Base-by-base conservation (phyloP, 2,329 filamentous ascomycete genomes). In the Verticillium dahliae region DNA sequence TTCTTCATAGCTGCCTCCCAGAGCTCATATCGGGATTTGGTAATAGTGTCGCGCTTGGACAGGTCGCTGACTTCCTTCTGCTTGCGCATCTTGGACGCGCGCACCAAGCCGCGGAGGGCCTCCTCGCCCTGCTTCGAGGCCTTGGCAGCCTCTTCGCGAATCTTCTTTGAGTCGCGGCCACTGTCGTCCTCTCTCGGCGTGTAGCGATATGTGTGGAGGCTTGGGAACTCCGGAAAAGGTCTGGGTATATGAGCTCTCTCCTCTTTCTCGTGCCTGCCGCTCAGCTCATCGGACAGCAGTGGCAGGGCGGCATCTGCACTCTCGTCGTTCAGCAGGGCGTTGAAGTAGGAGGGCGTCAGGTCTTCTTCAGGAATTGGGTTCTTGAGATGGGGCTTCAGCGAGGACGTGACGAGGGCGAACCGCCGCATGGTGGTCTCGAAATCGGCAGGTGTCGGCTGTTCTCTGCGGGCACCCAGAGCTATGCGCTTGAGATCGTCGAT, bases 1-100 rank as follows among this genome's bases (percentile, higher is more conserved):
- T 81, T 79, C 58, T 80, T 79, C 85, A 88, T 88, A 1, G 84
- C 81, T 13, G 75, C 71, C 71, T 88, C 85, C 85, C 86, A 89
- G 4, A 86, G 73, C 6, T 81, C 74, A 67, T 87, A 84, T 15
- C 85, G 78, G 63, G 83, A 77, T 67, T 81, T 83, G 55, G 81
- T 82, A 22, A 80, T 74, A 2, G 74, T 69, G 66, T 85, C 80
- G 60, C 79, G 78, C 65, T 83, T 78, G 2, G 86, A 84, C 2
- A 82, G 72, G 2, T 80, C 77, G 66, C 83, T 85, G 54, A 86
- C 80, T 68, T 87, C 85, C 70, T 88, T 88, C 67, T 88, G 85
- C 66, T 84, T 85, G 58, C 85, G 83, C 66, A 85, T 82, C 71
- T 88, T 88, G 61, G 83, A 84, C 18, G 86, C 85, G 27, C 85